Conservation (phyloP, 2,329 filamentous ascomycete genomes). For the Zymoseptoria passerinii region DNA sequence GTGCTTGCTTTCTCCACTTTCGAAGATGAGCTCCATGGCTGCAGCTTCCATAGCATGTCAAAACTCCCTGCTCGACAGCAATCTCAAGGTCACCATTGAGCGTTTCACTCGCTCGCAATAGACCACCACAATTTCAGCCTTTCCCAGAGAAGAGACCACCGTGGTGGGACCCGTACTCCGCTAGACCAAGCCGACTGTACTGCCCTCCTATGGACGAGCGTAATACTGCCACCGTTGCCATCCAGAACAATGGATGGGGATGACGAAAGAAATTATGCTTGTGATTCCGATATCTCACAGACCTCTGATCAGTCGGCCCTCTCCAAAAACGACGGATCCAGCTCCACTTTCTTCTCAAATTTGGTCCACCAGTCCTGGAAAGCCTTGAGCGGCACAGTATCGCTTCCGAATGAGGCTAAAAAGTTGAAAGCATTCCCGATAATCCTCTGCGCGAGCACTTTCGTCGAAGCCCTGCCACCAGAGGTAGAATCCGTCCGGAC, state of each 20-base stretch:
- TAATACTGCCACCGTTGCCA: background rate
- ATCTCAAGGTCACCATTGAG: too few species aligned
- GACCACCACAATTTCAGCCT: too few species aligned
- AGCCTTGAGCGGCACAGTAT: conserved; percentile 85
- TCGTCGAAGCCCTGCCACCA: conserved; percentile 49
- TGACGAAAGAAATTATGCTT: background rate
- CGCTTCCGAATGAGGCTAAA: conserved; percentile 76
- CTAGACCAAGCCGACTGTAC: too few species aligned
- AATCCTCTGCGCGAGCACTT: conserved; percentile 79
- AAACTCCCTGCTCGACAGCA: too few species aligned
- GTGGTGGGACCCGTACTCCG: too few species aligned
- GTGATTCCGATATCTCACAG: background rate
- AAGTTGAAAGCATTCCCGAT: conserved; percentile 98
- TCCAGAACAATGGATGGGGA: background rate
- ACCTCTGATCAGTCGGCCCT: conserved; percentile 41
- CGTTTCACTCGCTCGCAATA: too few species aligned
- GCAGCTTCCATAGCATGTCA: too few species aligned
- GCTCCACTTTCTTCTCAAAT: conserved; percentile 78
- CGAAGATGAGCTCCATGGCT: too few species aligned
- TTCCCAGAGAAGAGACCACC: too few species aligned
- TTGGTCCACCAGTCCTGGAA: conserved; percentile 98
- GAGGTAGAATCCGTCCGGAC: conserved; percentile 23
- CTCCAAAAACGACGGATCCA: conserved; percentile 84
- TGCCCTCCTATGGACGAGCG: too few species aligned
- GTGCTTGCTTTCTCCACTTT: too few species aligned